These are phyloP conservation scores for Fraxinus pennsylvanica DNA, from an alignment of 257 asterid species.

Conservation along the genomic window DNA sequence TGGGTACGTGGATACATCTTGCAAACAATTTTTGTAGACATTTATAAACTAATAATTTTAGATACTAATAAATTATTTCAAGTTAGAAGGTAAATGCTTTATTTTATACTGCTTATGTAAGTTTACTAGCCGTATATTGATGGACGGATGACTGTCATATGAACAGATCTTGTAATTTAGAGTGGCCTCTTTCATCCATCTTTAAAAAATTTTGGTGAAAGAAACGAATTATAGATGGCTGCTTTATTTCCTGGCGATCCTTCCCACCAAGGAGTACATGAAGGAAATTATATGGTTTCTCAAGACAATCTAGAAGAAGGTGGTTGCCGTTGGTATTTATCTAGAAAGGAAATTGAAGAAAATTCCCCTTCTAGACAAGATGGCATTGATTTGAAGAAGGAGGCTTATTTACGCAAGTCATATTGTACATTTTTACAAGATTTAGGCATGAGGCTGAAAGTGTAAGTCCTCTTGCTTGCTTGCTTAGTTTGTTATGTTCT, in stretches of 20 bases:
- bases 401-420: constrained; percentile 75
- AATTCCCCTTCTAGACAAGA: constrained; percentile 81
- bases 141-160: constrained; percentile 24
- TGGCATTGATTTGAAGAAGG: constrained; percentile 85
- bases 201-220: constrained; percentile 25
- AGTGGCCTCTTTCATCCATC: constrained; percentile 24
- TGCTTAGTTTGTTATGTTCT: background rate
- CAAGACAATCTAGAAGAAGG: constrained; percentile 63
- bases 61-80: background rate
- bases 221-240: constrained; percentile 59
- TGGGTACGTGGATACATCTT: background rate
- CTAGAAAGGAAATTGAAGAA: constrained; percentile 85
- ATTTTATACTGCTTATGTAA: background rate
- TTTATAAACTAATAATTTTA: background rate
- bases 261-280: constrained; percentile 67
- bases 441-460: constrained; percentile 77
- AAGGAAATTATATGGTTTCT: constrained; percentile 50
- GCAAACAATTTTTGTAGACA: background rate
- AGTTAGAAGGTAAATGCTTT: background rate
- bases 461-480: background rate
- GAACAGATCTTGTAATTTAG: constrained; percentile 30
- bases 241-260: constrained; percentile 58
- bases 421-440: constrained; percentile 82
- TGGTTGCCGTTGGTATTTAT: constrained; percentile 74
- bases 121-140: background rate